Evolutionary conservation across 1,284 basidiomycete species (phyloP), one percentile per base, ranked within the genome.

Genomic region (Porodaedalea pini): DNA sequence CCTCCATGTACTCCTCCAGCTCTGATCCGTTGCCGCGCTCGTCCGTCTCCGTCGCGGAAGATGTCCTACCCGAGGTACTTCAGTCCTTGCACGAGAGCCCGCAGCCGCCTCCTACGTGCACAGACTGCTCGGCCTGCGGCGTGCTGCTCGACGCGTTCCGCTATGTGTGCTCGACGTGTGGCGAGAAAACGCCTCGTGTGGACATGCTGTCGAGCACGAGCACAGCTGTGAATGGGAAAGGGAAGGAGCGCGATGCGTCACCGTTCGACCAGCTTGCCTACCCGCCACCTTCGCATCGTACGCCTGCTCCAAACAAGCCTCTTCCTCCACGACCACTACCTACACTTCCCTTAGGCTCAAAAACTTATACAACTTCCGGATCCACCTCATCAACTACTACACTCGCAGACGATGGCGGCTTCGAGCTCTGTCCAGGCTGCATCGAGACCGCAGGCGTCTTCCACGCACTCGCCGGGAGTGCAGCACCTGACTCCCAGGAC

Each of bases 131-230:
- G 0, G 81, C 83, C 29, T 96, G 92, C 65, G 88, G 88, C 13
- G 69, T 79, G 0, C 67, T 84, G 3, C 75, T 96, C 7, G 86
- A 92, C 57, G 78, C 83, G 19, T 85, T 94, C 70, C 85, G 90
- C 50, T 95, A 95, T 67, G 86, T 94, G 13, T 96, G 92, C 66
- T 80, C 85, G 5, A 87, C 85, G 21, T 95, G 92, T 65, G 92
- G 92, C 11, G 88, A 90, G 71, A 88, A 83, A 72, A 71, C 77
- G 51, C 79, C 73, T 5, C 61, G 47, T 17, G 62, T 79, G 4
- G 65, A 66, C 10, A 37, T 51, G 2, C 61, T 27, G 21, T 40
- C n/a, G 6, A 43, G 27, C 19, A 39, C 76, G 72, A 63, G 72
- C 69, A 52, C 66, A 60, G 57, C 61, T 8, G 62, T 52, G 11